Evolutionary conservation across 1,284 basidiomycete genomes (phyloP), one percentile per base, ranked within the genome.

Genomic region (Boletellus dicymbophilus): DNA sequence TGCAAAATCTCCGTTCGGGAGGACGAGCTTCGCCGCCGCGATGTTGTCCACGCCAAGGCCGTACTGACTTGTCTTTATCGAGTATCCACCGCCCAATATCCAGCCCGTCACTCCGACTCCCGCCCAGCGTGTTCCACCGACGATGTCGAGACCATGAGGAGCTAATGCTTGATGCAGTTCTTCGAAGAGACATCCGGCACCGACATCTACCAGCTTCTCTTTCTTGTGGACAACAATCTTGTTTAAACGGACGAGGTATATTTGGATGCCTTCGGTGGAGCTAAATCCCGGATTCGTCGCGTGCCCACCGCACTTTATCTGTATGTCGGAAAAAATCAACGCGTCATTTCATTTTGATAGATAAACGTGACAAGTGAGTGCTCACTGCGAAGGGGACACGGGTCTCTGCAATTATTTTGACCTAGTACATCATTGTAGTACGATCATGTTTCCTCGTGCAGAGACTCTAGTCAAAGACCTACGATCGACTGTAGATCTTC

Each of bases 231-330:
- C 8, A 0, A 41, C 57, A 16, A 78, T 68, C 15, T 72, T 56
- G 37, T 66, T 68, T 60, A 82, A 74, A 3, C 71, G 69, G 36
- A 58, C 58, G 70, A 81, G 72, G 7, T 73, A 64, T 53, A 82
- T 80, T 27, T 80, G 79, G 9, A 82, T 72, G 16, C 80, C 79
- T 0, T 63, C 54, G 3, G 78, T 80, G 1, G 80, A 81, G 18
- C 77, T 79, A 36, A 58, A 57, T 4, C 73, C 73, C 2, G 69
- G 70, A 55, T 78, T 79, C 9, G 69, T 63, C 1, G 73, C 56
- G 57, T 80, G 79, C 0, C 79, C 79, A 20, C 75, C 80, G 9
- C 76, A 72, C 57, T 79, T 80, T 51, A 81, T 67, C 72, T 78
- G 9, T 9, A 23, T 22, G 15, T n/a, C 6, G 25, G 27, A 23